Evolutionary conservation across 179 eudicot species (phyloP).

Genomic region (Silene vulgaris): DNA sequence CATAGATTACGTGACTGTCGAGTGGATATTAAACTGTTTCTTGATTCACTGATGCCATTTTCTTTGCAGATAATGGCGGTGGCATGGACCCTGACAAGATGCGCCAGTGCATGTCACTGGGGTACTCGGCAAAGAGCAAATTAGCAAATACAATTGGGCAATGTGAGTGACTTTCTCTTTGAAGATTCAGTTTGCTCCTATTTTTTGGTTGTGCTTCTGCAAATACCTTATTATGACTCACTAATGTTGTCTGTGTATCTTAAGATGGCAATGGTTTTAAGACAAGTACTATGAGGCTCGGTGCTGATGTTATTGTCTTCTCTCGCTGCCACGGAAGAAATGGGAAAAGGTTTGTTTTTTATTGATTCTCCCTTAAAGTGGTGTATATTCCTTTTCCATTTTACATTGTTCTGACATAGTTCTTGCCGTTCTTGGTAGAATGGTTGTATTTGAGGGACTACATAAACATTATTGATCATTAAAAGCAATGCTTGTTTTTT

Average conservation of each 20-base stretch:
- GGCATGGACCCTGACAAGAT: conserved; percentile 92
- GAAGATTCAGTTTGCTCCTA: background rate
- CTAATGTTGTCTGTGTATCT: conserved; percentile 17
- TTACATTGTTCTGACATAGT: background rate
- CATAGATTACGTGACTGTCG: background rate
- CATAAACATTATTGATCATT: background rate
- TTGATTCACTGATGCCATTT: conserved; percentile 2
- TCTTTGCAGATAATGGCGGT: conserved; percentile 75
- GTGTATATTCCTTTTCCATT: background rate
- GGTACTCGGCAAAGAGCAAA: conserved; percentile 89
- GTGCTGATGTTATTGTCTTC: conserved; percentile 90
- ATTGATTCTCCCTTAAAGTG: background rate
- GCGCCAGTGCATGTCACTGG: conserved; percentile 96
- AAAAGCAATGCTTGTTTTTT: background rate
- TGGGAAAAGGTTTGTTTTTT: conserved; percentile 51
- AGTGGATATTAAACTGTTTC: background rate
- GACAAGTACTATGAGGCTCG: conserved; percentile 96
- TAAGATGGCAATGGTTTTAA: conserved; percentile 82
- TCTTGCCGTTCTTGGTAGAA: background rate
- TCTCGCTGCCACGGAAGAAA: conserved; percentile 55
- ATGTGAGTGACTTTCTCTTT: conserved; percentile 38
- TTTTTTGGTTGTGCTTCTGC: conserved; percentile 1
- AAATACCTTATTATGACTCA: background rate
- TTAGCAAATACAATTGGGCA: conserved; percentile 84
- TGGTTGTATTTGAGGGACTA: background rate